Percentiles rank a stretch among this genome's conserved stretches.
phyloP scores from a whole-genome alignment of 148 eudicot species.

The Chenopodium quinoa region DNA sequence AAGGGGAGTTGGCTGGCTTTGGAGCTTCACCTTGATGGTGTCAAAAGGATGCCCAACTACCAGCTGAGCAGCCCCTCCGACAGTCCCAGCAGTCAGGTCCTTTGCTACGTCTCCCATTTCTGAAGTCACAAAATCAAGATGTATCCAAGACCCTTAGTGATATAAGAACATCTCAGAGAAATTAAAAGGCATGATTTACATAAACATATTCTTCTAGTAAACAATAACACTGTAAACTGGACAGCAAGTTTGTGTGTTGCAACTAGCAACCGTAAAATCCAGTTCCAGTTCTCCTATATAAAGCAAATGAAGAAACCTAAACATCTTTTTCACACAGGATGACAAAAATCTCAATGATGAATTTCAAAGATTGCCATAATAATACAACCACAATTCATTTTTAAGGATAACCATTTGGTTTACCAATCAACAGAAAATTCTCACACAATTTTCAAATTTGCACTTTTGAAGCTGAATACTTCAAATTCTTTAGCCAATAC shows the following conservation, averaged over 20 bases:
- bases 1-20: constrained; percentile 85
- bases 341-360: background rate
- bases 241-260: background rate
- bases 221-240: background rate
- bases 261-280: background rate
- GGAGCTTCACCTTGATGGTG: constrained; percentile 96
- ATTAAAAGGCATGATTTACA: no score
- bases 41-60: constrained; percentile 94
- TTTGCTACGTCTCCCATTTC: constrained; percentile 95
- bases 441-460: background rate
- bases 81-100: constrained; percentile 87
- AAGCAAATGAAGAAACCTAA: background rate
- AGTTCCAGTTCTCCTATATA: background rate
- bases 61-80: constrained; percentile 93
- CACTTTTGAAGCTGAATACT: background rate
- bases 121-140: constrained; percentile 8
- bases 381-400: background rate
- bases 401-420: background rate
- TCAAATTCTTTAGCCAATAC: background rate
- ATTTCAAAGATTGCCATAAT: background rate
- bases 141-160: background rate
- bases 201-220: background rate
- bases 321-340: background rate
- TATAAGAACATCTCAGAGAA: background rate
- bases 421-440: background rate